Percentiles rank a stretch among this genome's conserved stretches.
phyloP scores from a whole-genome alignment of 2,329 filamentous ascomycete genomes.

The Hymenoscyphus salicellus region DNA sequence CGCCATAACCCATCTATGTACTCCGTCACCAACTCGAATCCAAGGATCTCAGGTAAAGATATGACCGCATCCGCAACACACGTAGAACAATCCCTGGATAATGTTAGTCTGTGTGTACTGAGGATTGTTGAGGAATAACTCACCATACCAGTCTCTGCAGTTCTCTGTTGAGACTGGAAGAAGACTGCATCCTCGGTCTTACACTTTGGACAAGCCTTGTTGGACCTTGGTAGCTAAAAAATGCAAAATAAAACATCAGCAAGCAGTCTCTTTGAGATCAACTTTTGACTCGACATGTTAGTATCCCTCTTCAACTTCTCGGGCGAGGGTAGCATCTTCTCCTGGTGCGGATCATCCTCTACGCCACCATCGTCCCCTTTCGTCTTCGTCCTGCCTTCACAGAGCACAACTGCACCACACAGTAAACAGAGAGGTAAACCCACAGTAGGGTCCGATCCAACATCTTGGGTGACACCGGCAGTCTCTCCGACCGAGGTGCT shows the following conservation, averaged over 20 bases:
- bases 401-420: slow-evolving; percentile 47
- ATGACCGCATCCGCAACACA: slow-evolving; percentile 90
- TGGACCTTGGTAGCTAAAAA: slow-evolving; percentile 82
- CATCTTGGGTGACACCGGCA: slow-evolving; percentile 94
- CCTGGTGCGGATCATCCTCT: slow-evolving; percentile 11
- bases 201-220: slow-evolving; percentile 82
- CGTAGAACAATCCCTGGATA: slow-evolving; percentile 80
- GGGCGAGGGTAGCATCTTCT: slow-evolving; percentile 8
- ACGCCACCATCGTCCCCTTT: neutral
- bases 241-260: slow-evolving; percentile 41
- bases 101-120: slow-evolving; percentile 28
- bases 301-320: slow-evolving; percentile 12
- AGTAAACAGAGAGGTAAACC: slow-evolving; percentile 56
- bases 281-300: slow-evolving; percentile 14
- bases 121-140: slow-evolving; percentile 37
- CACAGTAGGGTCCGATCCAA: slow-evolving; percentile 97
- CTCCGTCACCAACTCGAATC: slow-evolving; percentile 9
- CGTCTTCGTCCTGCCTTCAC: slow-evolving; percentile 30
- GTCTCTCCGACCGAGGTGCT: slow-evolving; percentile 91
- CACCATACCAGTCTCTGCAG: slow-evolving; percentile 97
- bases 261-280: slow-evolving; percentile 24
- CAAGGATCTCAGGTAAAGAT: slow-evolving; percentile 61
- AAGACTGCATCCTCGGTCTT: slow-evolving; percentile 88
- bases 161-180: slow-evolving; percentile 98
- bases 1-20: slow-evolving; percentile 13